phyloP scores from a whole-genome alignment of 768 basidiomycete genomes.

The Suillus hirtellus region DNA sequence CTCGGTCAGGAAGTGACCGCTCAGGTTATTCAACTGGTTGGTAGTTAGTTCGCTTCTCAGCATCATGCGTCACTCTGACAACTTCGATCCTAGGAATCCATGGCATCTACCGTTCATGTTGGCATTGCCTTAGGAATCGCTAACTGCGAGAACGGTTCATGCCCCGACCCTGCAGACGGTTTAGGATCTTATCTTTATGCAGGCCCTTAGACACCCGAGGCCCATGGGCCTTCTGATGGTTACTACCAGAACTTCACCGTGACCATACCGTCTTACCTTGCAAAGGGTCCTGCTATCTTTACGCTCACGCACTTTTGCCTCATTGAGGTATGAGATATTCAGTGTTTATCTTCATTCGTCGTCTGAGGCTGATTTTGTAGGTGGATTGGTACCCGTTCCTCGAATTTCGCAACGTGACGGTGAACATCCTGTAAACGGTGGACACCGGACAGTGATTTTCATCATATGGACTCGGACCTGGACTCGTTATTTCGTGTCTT shows the following conservation, averaged over 20 bases:
- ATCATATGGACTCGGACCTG: background rate
- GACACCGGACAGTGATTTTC: too few relatives aligned
- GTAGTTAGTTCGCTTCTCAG: background rate
- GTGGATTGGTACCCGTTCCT: slow-evolving; percentile 27
- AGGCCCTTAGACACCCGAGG: slow-evolving; percentile 29
- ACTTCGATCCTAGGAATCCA: slow-evolving; percentile 18
- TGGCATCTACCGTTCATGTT: slow-evolving; percentile 25
- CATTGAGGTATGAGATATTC: slow-evolving; percentile 20
- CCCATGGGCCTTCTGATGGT: slow-evolving; percentile 16
- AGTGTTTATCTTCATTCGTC: background rate
- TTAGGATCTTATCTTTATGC: slow-evolving; percentile 31
- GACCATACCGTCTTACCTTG: slow-evolving; percentile 11
- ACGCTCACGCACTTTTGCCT: slow-evolving; percentile 32
- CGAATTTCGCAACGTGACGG: slow-evolving; percentile 28
- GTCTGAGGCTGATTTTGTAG: slow-evolving; percentile 13
- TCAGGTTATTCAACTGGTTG: slow-evolving; percentile 25
- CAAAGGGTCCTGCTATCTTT: slow-evolving; percentile 27
- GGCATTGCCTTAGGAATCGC: slow-evolving; percentile 31
- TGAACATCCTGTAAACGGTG: slow-evolving; percentile 21
- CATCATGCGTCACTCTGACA: background rate
- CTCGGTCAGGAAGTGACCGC: slow-evolving; percentile 22
- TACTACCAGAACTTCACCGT: slow-evolving; percentile 32
- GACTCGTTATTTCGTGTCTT: background rate
- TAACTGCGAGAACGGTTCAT: slow-evolving; percentile 21
- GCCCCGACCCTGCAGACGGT: slow-evolving; percentile 22